phyloP scores from a whole-genome alignment of 1,139 yeast genomes.

The Hansenula sp. region DNA sequence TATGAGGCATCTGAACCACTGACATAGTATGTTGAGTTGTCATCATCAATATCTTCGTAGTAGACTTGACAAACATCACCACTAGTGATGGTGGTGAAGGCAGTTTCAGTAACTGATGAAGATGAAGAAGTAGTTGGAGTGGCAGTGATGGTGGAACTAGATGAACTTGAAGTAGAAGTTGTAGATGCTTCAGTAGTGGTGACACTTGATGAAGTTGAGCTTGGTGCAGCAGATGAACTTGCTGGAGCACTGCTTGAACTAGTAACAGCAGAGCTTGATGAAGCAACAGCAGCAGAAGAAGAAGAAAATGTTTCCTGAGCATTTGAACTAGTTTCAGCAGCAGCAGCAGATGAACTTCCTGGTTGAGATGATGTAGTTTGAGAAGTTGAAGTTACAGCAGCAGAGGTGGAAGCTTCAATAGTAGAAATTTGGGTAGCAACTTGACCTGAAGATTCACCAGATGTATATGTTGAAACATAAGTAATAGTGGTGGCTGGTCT shows the following conservation, averaged over 20 bases:
- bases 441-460: no score
- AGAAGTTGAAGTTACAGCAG: no score
- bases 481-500: conserved; percentile 19
- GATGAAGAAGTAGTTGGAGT: conserved; percentile 13
- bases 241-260: no score
- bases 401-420: conserved; percentile 12
- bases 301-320: no score
- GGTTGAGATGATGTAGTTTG: background rate
- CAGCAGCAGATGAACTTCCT: conserved; percentile 7
- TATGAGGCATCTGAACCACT: conserved; percentile 32
- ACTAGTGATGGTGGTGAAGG: conserved; percentile 17
- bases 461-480: conserved; percentile 17
- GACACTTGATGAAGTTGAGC: conserved; percentile 25
- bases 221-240: conserved; percentile 20
- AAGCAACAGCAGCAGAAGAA: no score
- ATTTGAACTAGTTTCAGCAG: conserved; percentile 1
- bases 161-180: conserved; percentile 18
- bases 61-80: conserved; percentile 26
- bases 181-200: conserved; percentile 22
- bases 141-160: conserved; percentile 11
- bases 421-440: no score
- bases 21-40: conserved; percentile 21
- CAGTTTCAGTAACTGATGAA: conserved; percentile 11
- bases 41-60: conserved; percentile 22
- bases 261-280: no score